phyloP scores from a whole-genome alignment of 805 yeast species.

The Teunomyces stri region DNA sequence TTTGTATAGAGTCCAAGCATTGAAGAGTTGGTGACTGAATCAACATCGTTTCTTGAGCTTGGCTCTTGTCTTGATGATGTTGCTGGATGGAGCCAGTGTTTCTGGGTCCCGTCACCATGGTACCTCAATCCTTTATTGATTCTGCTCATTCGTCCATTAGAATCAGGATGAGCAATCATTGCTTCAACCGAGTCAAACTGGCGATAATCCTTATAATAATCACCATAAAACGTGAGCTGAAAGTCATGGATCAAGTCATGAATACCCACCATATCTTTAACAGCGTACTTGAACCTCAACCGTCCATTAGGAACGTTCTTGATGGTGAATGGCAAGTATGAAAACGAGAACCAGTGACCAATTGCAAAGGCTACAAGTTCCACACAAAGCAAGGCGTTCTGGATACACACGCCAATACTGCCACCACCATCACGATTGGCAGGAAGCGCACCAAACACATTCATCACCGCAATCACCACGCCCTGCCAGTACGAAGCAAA shows the following conservation, averaged over 20 bases:
- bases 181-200: conserved; percentile 82
- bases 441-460: conserved; percentile 47
- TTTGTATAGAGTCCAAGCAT: conserved; percentile 29
- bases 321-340: conserved; percentile 68
- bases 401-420: conserved; percentile 58
- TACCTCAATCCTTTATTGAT: conserved; percentile 83
- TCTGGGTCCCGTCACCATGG: conserved; percentile 70
- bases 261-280: conserved; percentile 72
- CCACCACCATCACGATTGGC: conserved; percentile 19
- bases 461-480: conserved; percentile 51
- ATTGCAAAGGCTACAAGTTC: conserved; percentile 85
- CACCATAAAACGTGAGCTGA: conserved; percentile 65
- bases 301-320: conserved; percentile 66
- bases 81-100: conserved; percentile 64
- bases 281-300: conserved; percentile 56
- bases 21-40: conserved; percentile 12
- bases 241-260: conserved; percentile 83
- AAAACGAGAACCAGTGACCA: conserved; percentile 86
- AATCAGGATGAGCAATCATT: conserved; percentile 63
- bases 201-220: conserved; percentile 68
- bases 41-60: too few relatives aligned
- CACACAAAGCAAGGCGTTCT: conserved; percentile 74
- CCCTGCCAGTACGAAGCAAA: conserved; percentile 99
- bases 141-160: conserved; percentile 61
- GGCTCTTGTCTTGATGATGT: too few relatives aligned